Conservation (phyloP, 1,284 basidiomycete genomes). For the Cryptococcus sp. region DNA sequence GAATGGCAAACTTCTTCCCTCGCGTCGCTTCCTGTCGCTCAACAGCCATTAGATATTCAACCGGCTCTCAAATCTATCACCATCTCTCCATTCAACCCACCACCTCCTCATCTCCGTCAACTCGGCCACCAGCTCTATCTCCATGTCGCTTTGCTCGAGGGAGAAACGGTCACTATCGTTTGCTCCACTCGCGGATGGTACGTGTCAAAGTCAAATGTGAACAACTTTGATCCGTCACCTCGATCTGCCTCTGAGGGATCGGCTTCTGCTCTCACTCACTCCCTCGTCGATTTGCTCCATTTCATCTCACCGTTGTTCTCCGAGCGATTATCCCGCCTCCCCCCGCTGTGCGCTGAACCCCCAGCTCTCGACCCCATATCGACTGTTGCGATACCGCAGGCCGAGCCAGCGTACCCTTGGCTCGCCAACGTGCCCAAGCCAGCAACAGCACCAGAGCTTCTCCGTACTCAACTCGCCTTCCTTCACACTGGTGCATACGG, state of each 20-base stretch:
- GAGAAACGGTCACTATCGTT: slow-evolving; percentile 58
- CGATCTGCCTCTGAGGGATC: slow-evolving; percentile 38
- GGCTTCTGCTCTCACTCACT: slow-evolving; percentile 48
- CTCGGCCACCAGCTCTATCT: slow-evolving; percentile 61
- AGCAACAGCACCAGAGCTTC: slow-evolving; percentile 55
- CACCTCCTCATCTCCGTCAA: slow-evolving; percentile 58
- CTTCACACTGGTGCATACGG: slow-evolving; percentile 58
- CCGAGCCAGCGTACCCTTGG: slow-evolving; percentile 59
- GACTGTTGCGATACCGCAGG: slow-evolving; percentile 58
- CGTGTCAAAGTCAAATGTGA: slow-evolving; percentile 55
- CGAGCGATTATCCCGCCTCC: slow-evolving; percentile 47
- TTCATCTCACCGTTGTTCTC: slow-evolving; percentile 54
- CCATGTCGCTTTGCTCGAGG: slow-evolving; percentile 58
- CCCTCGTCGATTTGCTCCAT: slow-evolving; percentile 59
- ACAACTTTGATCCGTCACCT: slow-evolving; percentile 55
- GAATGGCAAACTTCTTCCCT: slow-evolving; percentile 37
- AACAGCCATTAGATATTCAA: slow-evolving; percentile 43
- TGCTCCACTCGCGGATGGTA: slow-evolving; percentile 60
- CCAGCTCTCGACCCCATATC: slow-evolving; percentile 50
- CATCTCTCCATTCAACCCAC: slow-evolving; percentile 62
- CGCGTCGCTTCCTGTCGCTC: slow-evolving; percentile 46
- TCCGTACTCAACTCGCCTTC: slow-evolving; percentile 60
- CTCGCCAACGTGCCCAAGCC: slow-evolving; percentile 52
- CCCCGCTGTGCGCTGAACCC: slow-evolving; percentile 36
- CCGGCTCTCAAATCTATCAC: slow-evolving; percentile 55